Base-by-base conservation (phyloP, 495 filamentous ascomycete species). In the Penicillium cinerascens region DNA sequence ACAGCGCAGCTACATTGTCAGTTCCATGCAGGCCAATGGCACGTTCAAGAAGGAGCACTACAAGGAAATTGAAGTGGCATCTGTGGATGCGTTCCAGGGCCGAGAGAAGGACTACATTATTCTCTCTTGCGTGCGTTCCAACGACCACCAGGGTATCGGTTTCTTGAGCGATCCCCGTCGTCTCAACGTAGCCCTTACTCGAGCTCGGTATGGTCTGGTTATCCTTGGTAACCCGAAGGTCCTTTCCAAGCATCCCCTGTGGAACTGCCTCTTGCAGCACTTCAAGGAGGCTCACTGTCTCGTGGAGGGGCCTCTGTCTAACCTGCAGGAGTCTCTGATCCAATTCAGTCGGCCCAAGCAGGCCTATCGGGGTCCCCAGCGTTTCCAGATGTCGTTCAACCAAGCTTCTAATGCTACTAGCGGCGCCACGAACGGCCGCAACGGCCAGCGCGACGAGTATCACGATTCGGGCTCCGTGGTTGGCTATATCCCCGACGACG, bases 101-200 rank as follows among this genome's bases (percentile, higher is more conserved):
- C 87, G 93, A 72, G 93, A 99, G 73, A 99, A 99, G 75, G 93
- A 99, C 61, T 99, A 95, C 65, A 97, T 99, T 56, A 92, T 99
- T 23, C 79, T 97, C 11, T 99, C 93, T 48, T 99, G 93, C 69
- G 93, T 99, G 42, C 91, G 93, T 64, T 97, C 92, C 57, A 99
- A 99, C 60, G 95, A 97, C 59, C 95, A 99, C 65, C 93, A 99
- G 72, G 93, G 93, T 55, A 97, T 99, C 63, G 93, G 93, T 70
- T 99, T 99, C 80, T 80, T 99, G 76, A 97, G 92, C 55, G 93
- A 99, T 60, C 93, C 93, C 39, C 90, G 93, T 57, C 95, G 93
- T 78, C 85, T 99, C 59, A 99, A 99, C 65, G 93, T 99, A n/a
- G 93, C 93, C 15, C 82, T 99, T 45, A 99, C 93, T 44, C 89